Percentiles rank a stretch among this genome's conserved stretches.
Conservation (phyloP, 257 asterid genomes). For the Solanum chiquidenum region DNA sequence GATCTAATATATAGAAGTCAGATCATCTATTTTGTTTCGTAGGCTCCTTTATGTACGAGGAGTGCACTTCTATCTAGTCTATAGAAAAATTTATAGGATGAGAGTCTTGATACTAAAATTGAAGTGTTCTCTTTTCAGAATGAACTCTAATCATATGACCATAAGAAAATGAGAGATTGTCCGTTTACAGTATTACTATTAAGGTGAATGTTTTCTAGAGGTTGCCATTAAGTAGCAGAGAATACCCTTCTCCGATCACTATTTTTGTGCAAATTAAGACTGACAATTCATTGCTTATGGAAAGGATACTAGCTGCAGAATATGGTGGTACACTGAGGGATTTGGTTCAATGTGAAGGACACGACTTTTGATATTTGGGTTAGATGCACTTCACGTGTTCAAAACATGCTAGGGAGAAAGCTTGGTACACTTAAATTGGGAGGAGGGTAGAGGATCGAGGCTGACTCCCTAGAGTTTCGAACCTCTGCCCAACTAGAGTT, state of each 20-base stretch:
- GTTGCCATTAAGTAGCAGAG: background rate
- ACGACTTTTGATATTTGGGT: background rate
- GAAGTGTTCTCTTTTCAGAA: background rate
- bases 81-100: background rate
- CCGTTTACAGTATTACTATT: background rate
- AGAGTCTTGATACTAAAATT: background rate
- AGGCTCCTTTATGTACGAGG: background rate
- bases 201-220: background rate
- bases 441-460: background rate
- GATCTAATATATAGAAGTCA: background rate
- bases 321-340: background rate
- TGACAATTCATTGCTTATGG: background rate
- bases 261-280: background rate
- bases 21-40: background rate
- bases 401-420: background rate
- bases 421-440: background rate
- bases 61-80: background rate
- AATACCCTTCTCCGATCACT: background rate
- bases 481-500: background rate
- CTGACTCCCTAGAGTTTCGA: background rate
- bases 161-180: background rate
- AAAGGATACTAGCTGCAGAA: background rate
- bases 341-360: background rate
- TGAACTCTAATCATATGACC: background rate
- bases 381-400: background rate